Percentiles rank a stretch among this genome's conserved stretches.
These are phyloP conservation scores for Arthrobotrys megalospora DNA, from an alignment of 2,329 filamentous ascomycete species.

Conservation along the genomic window DNA sequence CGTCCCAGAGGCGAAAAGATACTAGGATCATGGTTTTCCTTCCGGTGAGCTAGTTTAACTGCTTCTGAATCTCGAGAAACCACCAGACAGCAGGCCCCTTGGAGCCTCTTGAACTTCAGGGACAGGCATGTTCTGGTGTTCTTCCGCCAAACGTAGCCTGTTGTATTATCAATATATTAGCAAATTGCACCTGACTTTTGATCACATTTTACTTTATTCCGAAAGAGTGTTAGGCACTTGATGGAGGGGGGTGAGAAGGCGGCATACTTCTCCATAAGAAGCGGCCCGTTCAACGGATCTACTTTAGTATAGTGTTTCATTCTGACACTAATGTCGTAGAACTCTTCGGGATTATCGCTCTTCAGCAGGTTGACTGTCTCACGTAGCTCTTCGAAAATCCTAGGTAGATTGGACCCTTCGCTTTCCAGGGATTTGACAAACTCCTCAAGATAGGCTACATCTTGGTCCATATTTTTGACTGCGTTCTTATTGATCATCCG, in stretches of 20 bases:
- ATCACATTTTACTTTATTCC: constrained; percentile 34
- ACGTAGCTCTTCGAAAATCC: constrained; percentile 91
- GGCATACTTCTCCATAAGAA: constrained; percentile 88
- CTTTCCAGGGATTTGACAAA: constrained; percentile 92
- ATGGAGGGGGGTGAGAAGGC: constrained; percentile 13
- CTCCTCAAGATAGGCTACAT: constrained; percentile 84
- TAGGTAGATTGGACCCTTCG: constrained; percentile 75
- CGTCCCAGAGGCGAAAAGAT: constrained; percentile 49
- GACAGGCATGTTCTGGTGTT: constrained; percentile 41
- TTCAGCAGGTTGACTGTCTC: constrained; percentile 91
- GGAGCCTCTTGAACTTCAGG: constrained; percentile 48
- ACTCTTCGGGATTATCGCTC: constrained; percentile 92
- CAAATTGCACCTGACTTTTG: constrained; percentile 39
- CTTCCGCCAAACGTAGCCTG: constrained; percentile 51
- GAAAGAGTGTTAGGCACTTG: constrained; percentile 16
- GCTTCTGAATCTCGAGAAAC: constrained; percentile 55
- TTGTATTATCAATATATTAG: constrained; percentile 44
- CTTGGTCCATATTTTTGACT: constrained; percentile 82
- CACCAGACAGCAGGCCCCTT: constrained; percentile 39
- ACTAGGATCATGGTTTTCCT: constrained; percentile 29
- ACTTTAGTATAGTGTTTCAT: constrained; percentile 96
- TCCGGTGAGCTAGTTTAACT: constrained; percentile 22
- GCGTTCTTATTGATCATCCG: constrained; percentile 90
- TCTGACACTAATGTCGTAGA: constrained; percentile 89
- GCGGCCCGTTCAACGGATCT: constrained; percentile 88